Percentiles rank a stretch among this genome's conserved stretches.
Conservation (phyloP, 768 basidiomycete species). For the Auricularia heimuer region DNA sequence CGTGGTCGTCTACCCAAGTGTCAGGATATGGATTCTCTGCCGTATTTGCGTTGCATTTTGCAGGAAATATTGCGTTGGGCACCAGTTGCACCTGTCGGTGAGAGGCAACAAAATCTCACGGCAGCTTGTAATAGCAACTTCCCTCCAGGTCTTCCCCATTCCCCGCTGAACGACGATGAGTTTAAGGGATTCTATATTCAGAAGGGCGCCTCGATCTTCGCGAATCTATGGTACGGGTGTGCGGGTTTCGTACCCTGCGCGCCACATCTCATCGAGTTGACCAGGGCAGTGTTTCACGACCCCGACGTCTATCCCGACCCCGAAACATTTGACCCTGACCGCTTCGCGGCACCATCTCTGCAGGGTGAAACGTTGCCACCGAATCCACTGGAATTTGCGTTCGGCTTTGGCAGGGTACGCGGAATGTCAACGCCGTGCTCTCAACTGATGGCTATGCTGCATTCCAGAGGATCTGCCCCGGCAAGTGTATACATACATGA, state of each 20-base stretch:
- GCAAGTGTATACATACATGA: neutral
- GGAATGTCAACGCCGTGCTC: neutral
- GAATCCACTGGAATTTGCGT: neutral
- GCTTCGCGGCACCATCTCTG: neutral
- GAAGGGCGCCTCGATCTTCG: constrained; percentile 16
- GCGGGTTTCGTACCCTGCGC: neutral
- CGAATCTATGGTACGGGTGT: constrained; percentile 15
- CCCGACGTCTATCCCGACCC: neutral
- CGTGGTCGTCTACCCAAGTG: constrained; percentile 10
- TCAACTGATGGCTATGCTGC: neutral
- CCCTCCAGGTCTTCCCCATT: constrained; percentile 13
- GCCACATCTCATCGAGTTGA: neutral
- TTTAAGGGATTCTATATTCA: constrained; percentile 20
- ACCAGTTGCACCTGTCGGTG: constrained; percentile 10
- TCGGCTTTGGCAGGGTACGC: neutral
- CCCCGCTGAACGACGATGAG: constrained; percentile 13
- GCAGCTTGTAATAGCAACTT: neutral
- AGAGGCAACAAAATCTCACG: neutral
- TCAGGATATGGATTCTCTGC: constrained; percentile 2
- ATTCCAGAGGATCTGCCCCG: neutral
- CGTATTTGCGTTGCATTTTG: constrained; percentile 5
- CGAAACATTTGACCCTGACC: neutral
- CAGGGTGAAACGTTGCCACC: neutral
- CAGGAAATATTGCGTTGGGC: constrained; percentile 11
- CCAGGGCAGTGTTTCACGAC: neutral